phyloP scores from a whole-genome alignment of 106 monocot genomes.

The Vanilla planifolia region DNA sequence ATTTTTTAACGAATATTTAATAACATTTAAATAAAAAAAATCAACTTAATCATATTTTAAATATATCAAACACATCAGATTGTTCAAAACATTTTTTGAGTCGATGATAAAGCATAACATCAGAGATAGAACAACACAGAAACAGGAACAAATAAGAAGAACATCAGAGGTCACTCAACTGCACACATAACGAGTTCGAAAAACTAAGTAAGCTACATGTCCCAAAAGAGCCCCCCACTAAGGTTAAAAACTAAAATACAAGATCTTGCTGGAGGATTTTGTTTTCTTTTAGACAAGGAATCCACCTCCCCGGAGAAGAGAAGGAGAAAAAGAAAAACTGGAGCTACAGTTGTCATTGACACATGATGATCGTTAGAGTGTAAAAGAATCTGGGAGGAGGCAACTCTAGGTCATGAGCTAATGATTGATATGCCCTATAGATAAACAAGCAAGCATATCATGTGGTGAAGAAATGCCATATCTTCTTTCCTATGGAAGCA shows the following conservation, averaged over 20 bases:
- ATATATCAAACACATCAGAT: too few species aligned
- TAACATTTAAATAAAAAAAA: too few species aligned
- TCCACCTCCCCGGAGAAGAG: neutral
- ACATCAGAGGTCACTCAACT: neutral
- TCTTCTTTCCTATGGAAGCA: slow-evolving; percentile 54
- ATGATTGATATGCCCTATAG: neutral
- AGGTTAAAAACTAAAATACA: neutral
- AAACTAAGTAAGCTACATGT: neutral
- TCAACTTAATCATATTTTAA: too few species aligned
- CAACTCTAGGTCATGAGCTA: neutral
- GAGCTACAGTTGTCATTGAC: neutral
- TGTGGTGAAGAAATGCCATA: slow-evolving; percentile 65
- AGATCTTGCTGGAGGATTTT: neutral
- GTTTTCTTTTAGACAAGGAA: too few species aligned
- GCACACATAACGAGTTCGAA: neutral
- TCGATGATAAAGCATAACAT: too few species aligned
- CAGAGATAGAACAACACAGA: too few species aligned
- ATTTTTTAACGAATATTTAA: too few species aligned
- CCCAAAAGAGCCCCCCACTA: neutral
- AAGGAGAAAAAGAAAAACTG: too few species aligned
- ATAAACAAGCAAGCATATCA: slow-evolving; percentile 7
- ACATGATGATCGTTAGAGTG: neutral
- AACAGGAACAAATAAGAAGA: neutral
- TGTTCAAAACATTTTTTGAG: too few species aligned
- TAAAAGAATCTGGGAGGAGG: neutral